Percentiles rank a stretch among this genome's conserved stretches.
These are phyloP conservation scores for Biscogniauxia sp. DNA, from an alignment of 2,329 filamentous ascomycete species.

Conservation along the genomic window DNA sequence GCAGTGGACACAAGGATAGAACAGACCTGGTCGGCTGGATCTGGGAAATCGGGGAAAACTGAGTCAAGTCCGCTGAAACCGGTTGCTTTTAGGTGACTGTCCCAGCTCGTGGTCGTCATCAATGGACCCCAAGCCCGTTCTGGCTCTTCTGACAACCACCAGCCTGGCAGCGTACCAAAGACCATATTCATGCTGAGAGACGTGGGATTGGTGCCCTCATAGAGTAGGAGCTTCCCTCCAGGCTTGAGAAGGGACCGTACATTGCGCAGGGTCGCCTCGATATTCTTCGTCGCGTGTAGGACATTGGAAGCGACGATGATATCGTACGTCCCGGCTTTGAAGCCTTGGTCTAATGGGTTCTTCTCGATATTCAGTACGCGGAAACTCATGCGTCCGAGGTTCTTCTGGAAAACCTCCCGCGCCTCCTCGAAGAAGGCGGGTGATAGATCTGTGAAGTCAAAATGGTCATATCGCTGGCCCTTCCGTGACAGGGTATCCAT, in stretches of 20 bases:
- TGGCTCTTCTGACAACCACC: constrained; percentile 36
- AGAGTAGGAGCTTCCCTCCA: constrained; percentile 18
- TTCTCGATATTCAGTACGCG: constrained; percentile 31
- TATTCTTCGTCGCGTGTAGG: constrained; percentile 20
- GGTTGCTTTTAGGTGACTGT: constrained; percentile 11
- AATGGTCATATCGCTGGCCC: constrained; percentile 20
- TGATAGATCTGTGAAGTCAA: constrained; percentile 29
- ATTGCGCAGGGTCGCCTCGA: constrained; percentile 18
- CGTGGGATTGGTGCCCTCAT: constrained; percentile 13
- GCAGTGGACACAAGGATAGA: constrained; percentile 24
- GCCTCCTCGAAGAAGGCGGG: constrained; percentile 29
- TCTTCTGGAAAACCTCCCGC: constrained; percentile 22
- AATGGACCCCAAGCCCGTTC: constrained; percentile 25
- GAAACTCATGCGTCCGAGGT: constrained; percentile 26
- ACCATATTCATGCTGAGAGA: constrained; percentile 14
- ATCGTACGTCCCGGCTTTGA: constrained; percentile 28
- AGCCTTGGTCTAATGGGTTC: constrained; percentile 30
- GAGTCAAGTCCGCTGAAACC: constrained; percentile 22
- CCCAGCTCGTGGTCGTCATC: constrained; percentile 25
- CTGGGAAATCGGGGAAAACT: constrained; percentile 20
- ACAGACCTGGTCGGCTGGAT: constrained; percentile 17
- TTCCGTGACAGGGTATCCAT: constrained; percentile 21
- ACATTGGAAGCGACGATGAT: constrained; percentile 30
- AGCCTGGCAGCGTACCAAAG: constrained; percentile 37
- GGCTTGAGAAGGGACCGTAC: constrained; percentile 22